Evolutionary conservation across 2,329 filamentous ascomycete species (phyloP).

Genomic region (Microcyclosporella mali): DNA sequence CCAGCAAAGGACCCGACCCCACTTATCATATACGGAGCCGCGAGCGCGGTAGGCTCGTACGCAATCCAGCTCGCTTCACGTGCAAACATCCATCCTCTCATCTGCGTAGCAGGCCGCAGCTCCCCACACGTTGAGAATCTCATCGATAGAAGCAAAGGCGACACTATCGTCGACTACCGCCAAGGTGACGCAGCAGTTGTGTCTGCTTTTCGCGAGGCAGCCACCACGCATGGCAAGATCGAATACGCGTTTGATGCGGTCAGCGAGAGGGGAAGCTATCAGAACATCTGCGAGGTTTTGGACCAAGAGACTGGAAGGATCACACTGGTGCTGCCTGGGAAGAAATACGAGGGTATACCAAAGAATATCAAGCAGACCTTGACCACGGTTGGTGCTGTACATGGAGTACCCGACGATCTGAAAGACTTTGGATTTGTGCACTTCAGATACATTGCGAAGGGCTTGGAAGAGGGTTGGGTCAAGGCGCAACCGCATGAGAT

Average conservation of each 20-base stretch:
- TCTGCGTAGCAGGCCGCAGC: constrained; percentile 53
- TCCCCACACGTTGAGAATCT: constrained; percentile 46
- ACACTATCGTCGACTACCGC: constrained; percentile 57
- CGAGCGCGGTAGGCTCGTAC: constrained; percentile 53
- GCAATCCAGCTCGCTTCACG: constrained; percentile 50
- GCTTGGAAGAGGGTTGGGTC: constrained; percentile 33
- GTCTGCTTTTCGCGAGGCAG: constrained; percentile 24
- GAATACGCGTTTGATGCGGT: constrained; percentile 31
- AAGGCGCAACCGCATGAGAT: constrained; percentile 41
- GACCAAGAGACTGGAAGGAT: constrained; percentile 29
- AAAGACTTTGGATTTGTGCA: constrained; percentile 34
- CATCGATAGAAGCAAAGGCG: constrained; percentile 50
- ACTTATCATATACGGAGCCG: constrained; percentile 45
- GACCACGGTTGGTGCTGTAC: constrained; percentile 34
- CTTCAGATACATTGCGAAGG: constrained; percentile 28
- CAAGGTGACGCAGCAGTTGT: constrained; percentile 28
- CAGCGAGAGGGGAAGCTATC: constrained; percentile 27
- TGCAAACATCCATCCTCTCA: constrained; percentile 55
- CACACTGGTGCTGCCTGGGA: constrained; percentile 31
- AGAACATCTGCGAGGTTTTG: constrained; percentile 36
- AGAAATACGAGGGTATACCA: constrained; percentile 39
- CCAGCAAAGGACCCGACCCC: constrained; percentile 26
- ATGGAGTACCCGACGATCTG: constrained; percentile 22
- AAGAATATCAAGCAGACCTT: constrained; percentile 33
- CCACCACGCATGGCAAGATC: constrained; percentile 20